phyloP scores from a whole-genome alignment of 495 filamentous ascomycete genomes.

The Clohesyomyces aquaticus region DNA sequence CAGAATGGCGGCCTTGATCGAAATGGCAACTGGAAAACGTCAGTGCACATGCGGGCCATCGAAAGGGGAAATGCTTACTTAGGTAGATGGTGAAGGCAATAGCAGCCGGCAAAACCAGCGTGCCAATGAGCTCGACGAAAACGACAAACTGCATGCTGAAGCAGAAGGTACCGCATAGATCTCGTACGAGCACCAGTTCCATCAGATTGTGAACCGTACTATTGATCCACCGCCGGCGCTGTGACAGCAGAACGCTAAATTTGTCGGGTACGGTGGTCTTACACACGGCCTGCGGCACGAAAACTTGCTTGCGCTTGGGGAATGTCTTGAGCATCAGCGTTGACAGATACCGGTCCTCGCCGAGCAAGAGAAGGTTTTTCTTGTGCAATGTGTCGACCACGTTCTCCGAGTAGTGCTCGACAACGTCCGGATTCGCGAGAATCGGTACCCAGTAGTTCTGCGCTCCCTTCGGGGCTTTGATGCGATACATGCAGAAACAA shows the following conservation, averaged over 20 bases:
- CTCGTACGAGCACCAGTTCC: slow-evolving; percentile 92
- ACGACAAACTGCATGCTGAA: slow-evolving; percentile 99
- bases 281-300: slow-evolving; percentile 97
- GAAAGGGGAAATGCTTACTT: slow-evolving; percentile 58
- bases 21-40: slow-evolving; percentile 68
- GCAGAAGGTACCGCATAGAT: slow-evolving; percentile 98
- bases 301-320: slow-evolving; percentile 98
- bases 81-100: slow-evolving; percentile 98
- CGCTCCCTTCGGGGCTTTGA: slow-evolving; percentile 97
- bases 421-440: slow-evolving; percentile 95
- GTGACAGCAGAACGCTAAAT: slow-evolving; percentile 90
- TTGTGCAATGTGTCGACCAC: slow-evolving; percentile 98
- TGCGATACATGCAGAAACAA: slow-evolving; percentile 99
- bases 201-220: slow-evolving; percentile 98
- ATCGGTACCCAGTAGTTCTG: slow-evolving; percentile 99
- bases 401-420: slow-evolving; percentile 99
- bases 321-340: slow-evolving; percentile 99
- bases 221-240: slow-evolving; percentile 98
- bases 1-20: slow-evolving; percentile 73
- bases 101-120: slow-evolving; percentile 90
- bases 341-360: slow-evolving; percentile 95
- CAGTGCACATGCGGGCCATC: slow-evolving; percentile 2
- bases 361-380: slow-evolving; percentile 94
- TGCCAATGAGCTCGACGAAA: slow-evolving; percentile 93
- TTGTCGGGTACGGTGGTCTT: slow-evolving; percentile 95